These are phyloP conservation scores for Sclerotinia subarctica DNA, from an alignment of 2,329 filamentous ascomycete genomes.

Conservation along the genomic window DNA sequence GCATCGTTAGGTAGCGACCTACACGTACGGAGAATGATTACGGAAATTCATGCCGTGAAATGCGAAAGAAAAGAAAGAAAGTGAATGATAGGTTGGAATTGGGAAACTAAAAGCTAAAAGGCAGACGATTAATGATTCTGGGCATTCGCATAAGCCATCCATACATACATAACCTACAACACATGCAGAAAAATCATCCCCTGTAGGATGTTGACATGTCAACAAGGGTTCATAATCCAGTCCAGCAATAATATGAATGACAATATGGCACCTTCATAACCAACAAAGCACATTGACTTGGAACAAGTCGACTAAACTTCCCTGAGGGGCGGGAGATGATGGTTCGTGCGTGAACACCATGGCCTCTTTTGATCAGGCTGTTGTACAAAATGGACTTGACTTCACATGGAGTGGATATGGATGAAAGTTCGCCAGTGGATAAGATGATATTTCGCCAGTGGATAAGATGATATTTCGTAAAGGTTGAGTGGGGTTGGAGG, in stretches of 20 bases:
- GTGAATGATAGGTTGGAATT: conserved; percentile 15
- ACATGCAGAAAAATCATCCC: conserved; percentile 21
- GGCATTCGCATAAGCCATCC: neutral
- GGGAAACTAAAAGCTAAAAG: neutral
- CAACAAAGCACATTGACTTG: conserved; percentile 14
- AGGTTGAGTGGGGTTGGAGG: neutral
- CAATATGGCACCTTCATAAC: neutral
- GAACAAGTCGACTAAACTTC: neutral
- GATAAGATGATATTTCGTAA: neutral
- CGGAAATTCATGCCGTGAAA: conserved; percentile 8
- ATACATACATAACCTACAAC: neutral
- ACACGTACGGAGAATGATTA: conserved; percentile 13
- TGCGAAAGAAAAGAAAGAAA: conserved; percentile 10
- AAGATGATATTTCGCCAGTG: conserved; percentile 6
- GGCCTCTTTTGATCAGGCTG: neutral
- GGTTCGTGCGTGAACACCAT: neutral
- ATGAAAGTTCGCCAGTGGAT: conserved; percentile 13
- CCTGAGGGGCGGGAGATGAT: neutral
- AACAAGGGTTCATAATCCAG: conserved; percentile 2
- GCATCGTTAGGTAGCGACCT: conserved; percentile 16
- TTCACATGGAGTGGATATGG: neutral
- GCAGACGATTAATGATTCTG: neutral
- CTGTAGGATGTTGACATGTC: conserved; percentile 15
- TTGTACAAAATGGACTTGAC: neutral
- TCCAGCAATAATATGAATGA: neutral